Percentiles rank a stretch among this genome's conserved stretches.
Conservation (phyloP, 2,329 filamentous ascomycete genomes). For the Fusarium chaquense region DNA sequence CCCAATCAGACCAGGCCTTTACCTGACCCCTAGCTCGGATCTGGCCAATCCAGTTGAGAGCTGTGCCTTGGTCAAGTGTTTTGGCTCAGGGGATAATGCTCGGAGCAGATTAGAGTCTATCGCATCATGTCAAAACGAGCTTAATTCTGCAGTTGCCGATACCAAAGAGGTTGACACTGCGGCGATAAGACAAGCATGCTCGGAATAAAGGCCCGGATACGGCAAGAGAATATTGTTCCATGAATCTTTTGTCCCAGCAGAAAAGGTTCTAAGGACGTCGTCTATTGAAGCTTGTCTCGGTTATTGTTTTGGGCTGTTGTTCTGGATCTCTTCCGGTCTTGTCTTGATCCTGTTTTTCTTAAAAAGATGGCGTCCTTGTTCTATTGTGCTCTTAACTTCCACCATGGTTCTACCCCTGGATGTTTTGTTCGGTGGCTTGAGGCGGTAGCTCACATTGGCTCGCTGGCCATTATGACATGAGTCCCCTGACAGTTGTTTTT, state of each 20-base stretch:
- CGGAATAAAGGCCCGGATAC: slow-evolving; percentile 32
- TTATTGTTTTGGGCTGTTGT: slow-evolving; percentile 6
- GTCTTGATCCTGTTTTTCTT: slow-evolving; percentile 17
- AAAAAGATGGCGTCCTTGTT: slow-evolving; percentile 7
- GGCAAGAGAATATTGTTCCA: slow-evolving; percentile 28
- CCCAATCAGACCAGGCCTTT: slow-evolving; percentile 45
- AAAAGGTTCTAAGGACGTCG: slow-evolving; percentile 11
- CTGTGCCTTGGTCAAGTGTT: slow-evolving; percentile 30
- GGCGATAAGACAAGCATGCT: slow-evolving; percentile 30
- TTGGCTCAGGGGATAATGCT: slow-evolving; percentile 33
- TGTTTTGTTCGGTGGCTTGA: slow-evolving; percentile 32
- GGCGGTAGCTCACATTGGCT: slow-evolving; percentile 25
- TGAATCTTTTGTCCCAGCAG: not conserved
- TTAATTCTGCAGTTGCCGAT: slow-evolving; percentile 24
- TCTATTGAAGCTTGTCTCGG: slow-evolving; percentile 29
- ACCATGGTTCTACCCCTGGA: slow-evolving; percentile 21
- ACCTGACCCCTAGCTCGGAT: slow-evolving; percentile 37
- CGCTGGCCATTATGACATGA: slow-evolving; percentile 10
- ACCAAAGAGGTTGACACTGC: slow-evolving; percentile 12
- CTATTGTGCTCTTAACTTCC: slow-evolving; percentile 5
- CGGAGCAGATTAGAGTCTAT: slow-evolving; percentile 40
- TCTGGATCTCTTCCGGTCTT: slow-evolving; percentile 21
- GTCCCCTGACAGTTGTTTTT: slow-evolving; percentile 30
- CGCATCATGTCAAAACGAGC: slow-evolving; percentile 31
- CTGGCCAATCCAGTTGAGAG: slow-evolving; percentile 41